phyloP scores from a whole-genome alignment of 208 protist species.

The Acanthamoeba quina region DNA sequence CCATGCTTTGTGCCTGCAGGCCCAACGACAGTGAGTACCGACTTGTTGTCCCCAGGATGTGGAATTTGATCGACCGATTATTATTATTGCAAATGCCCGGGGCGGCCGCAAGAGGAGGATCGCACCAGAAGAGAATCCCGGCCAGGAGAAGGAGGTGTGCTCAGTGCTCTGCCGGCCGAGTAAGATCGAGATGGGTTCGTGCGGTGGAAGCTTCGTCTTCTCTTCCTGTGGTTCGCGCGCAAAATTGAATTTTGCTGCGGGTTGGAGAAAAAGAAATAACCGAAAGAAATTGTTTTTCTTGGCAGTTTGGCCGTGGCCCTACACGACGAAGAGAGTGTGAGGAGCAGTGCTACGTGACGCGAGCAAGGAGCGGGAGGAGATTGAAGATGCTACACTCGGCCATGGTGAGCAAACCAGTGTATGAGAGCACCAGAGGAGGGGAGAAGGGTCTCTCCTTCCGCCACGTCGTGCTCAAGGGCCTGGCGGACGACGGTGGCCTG shows the following conservation, averaged over 20 bases:
- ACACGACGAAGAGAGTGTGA: background rate
- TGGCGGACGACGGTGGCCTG: constrained; percentile 81
- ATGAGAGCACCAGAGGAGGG: constrained; percentile 73
- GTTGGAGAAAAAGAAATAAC: too few species aligned
- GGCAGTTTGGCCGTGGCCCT: too few species aligned
- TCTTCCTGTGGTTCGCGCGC: background rate
- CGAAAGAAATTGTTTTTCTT: too few species aligned
- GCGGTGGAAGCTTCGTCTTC: background rate
- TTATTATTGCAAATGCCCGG: too few species aligned
- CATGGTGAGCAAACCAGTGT: background rate
- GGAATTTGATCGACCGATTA: too few species aligned
- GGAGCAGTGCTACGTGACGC: too few species aligned
- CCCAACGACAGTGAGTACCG: background rate
- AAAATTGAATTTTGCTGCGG: background rate
- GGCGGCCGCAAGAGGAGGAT: too few species aligned
- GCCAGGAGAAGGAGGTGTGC: too few species aligned
- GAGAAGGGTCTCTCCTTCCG: constrained; percentile 67
- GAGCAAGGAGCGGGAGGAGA: background rate
- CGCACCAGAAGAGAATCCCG: too few species aligned
- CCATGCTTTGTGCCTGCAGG: background rate
- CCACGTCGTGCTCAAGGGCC: constrained; percentile 79
- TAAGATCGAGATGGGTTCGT: background rate
- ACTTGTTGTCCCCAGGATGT: background rate
- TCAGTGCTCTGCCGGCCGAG: too few species aligned
- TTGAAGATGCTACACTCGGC: background rate